Base-by-base conservation (phyloP, 164 flowering plant genomes). In the Cinnamomum chago region DNA sequence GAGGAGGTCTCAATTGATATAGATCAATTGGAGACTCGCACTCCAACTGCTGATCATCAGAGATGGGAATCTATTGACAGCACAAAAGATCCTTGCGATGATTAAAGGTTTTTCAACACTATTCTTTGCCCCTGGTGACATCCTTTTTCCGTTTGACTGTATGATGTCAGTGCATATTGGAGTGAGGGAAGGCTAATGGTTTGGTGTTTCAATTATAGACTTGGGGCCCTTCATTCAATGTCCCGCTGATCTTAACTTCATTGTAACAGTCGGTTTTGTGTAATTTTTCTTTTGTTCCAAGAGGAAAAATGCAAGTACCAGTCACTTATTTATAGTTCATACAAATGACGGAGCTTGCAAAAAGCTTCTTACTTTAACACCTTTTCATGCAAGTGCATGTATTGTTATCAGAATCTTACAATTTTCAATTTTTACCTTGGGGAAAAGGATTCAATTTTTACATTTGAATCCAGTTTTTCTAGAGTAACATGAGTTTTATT, bases 21-120 rank as follows among this genome's bases (percentile, higher is more conserved):
- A 25, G 90, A 85, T 51, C 85, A 79, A 67, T 50, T 73, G 20
- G 94, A 83, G 62, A 24, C 67, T 58, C 85, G 70, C 65, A 83
- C 73, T 70, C 83, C 86, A 20, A 68, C 62, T 18, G n/a, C 79
- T 30, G 77, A 73, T 58, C 94, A 81, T 76, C 74, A 71, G 68
- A 85, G 94, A 82, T 86, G 81, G 50, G 90, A 88, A 27, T 92
- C 97, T 27, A 22, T 84, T 70, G 94, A 90, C 72, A 88, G 92
- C 75, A 72, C 76, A 17, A 75, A 75, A 50, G 90, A 88, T 62
- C 80, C 83, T 1, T 65, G 25, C 74, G 90, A 90, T 76, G 85
- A 86, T 22, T 82, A 66, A 75, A 35, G 24, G n/a, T 70, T 71
- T 25, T 70, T 50, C 18, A 24, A 23, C 5, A 15, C 62, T 25